Percentiles rank a stretch among this genome's conserved stretches.
Evolutionary conservation across 768 basidiomycete species (phyloP).

Genomic region (Lactarius evosmus): DNA sequence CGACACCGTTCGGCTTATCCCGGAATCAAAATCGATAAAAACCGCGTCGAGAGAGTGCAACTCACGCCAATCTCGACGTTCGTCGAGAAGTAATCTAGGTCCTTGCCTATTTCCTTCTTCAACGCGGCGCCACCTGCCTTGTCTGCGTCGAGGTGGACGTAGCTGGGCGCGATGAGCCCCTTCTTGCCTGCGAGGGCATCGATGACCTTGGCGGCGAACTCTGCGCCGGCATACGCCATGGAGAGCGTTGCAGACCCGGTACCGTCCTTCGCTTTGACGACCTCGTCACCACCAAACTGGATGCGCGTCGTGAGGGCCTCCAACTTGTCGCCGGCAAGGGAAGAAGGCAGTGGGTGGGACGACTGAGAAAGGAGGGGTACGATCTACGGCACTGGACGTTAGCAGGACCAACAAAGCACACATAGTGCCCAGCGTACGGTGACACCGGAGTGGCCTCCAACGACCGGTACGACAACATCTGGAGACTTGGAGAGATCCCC

Average conservation of each 20-base stretch:
- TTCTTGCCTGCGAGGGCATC: slow-evolving; percentile 85
- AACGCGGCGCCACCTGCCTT: slow-evolving; percentile 67
- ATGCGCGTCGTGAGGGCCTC: slow-evolving; percentile 76
- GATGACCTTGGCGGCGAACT: slow-evolving; percentile 82
- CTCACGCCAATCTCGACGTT: slow-evolving; percentile 84
- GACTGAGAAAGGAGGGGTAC: slow-evolving; percentile 92
- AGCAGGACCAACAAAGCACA: not conserved
- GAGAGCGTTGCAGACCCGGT: slow-evolving; percentile 94
- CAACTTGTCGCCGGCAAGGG: slow-evolving; percentile 44
- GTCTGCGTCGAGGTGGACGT: slow-evolving; percentile 76
- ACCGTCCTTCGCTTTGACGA: slow-evolving; percentile 95
- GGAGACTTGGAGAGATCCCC: slow-evolving; percentile 59
- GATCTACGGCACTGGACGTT: slow-evolving; percentile 49
- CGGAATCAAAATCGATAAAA: slow-evolving; percentile 10
- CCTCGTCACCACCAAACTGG: slow-evolving; percentile 96
- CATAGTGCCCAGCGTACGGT: slow-evolving; percentile 53
- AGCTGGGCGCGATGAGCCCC: slow-evolving; percentile 80
- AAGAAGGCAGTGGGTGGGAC: slow-evolving; percentile 68
- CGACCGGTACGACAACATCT: slow-evolving; percentile 77
- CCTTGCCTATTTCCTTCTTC: slow-evolving; percentile 69
- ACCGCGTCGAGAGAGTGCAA: not conserved
- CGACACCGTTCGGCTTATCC: slow-evolving; percentile 77
- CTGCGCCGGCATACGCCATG: slow-evolving; percentile 93
- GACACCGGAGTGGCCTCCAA: slow-evolving; percentile 92
- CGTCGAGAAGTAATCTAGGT: slow-evolving; percentile 85